These are phyloP conservation scores for Tetratostichococcus sp. DNA, from an alignment of 139 green algal species.

Conservation along the genomic window DNA sequence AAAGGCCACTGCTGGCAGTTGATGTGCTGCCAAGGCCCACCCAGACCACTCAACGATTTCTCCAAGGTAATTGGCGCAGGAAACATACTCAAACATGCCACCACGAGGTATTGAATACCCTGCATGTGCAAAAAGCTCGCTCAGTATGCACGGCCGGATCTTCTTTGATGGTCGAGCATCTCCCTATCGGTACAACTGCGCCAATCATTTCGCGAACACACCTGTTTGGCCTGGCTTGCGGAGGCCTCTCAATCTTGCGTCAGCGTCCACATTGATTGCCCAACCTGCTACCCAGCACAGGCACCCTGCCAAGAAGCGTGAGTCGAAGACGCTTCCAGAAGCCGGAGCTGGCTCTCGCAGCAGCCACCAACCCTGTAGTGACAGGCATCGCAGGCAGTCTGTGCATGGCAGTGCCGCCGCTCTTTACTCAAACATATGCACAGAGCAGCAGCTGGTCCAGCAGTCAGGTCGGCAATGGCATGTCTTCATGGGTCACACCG, in stretches of 20 bases:
- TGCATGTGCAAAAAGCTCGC: constrained; percentile 6
- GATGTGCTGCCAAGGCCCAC: constrained; percentile 42
- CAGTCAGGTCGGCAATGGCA: too few species aligned
- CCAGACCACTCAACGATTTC: constrained; percentile 72
- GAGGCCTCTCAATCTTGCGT: constrained; percentile 53
- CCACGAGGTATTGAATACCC: constrained; percentile 73
- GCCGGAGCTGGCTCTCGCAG: background rate
- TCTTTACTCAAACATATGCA: too few species aligned
- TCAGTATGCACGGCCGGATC: background rate
- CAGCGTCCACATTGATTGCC: constrained; percentile 52
- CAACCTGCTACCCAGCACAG: constrained; percentile 47
- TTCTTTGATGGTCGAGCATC: background rate
- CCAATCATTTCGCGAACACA: constrained; percentile 5
- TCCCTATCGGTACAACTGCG: background rate
- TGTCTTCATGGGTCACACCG: too few species aligned
- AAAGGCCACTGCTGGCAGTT: constrained; percentile 52
- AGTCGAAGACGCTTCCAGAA: background rate
- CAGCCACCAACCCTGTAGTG: background rate
- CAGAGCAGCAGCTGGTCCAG: too few species aligned
- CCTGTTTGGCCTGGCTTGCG: constrained; percentile 47
- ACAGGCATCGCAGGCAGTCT: background rate
- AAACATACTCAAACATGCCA: constrained; percentile 69
- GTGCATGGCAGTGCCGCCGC: too few species aligned
- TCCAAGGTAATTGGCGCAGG: constrained; percentile 67
- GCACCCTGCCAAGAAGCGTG: constrained; percentile 20